These are phyloP conservation scores for Ilyonectria robusta DNA, from an alignment of 2,329 filamentous ascomycete species.

Conservation along the genomic window DNA sequence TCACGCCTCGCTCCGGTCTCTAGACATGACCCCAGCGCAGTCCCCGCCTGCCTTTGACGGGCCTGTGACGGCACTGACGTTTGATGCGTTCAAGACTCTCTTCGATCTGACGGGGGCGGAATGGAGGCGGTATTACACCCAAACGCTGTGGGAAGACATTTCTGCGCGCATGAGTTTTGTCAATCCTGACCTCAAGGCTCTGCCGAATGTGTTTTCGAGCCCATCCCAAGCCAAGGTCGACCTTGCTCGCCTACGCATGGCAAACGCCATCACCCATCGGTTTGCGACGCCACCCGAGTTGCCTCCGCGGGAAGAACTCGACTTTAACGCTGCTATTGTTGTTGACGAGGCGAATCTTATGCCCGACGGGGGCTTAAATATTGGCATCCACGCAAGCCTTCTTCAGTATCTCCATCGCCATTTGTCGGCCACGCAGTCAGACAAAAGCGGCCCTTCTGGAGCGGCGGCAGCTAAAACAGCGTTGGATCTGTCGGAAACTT, in stretches of 20 bases:
- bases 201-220: constrained; percentile 45
- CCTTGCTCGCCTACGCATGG: constrained; percentile 37
- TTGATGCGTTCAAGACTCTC: constrained; percentile 41
- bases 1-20: constrained; percentile 38
- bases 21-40: constrained; percentile 21
- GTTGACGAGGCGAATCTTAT: constrained; percentile 41
- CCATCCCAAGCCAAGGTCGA: constrained; percentile 36
- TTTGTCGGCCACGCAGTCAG: neutral
- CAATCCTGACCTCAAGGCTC: constrained; percentile 46
- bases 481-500: constrained; percentile 33
- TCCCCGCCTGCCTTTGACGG: constrained; percentile 5
- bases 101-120: constrained; percentile 44
- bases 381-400: constrained; percentile 39
- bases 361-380: constrained; percentile 29
- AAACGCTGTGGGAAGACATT: constrained; percentile 45
- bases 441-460: constrained; percentile 14
- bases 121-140: constrained; percentile 49
- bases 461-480: constrained; percentile 27
- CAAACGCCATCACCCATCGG: constrained; percentile 32
- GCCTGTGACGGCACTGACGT: constrained; percentile 24
- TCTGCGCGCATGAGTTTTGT: constrained; percentile 46
- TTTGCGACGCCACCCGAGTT: constrained; percentile 11
- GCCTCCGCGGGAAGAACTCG: constrained; percentile 37
- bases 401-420: constrained; percentile 28
- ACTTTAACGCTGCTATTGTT: constrained; percentile 39